Percentiles rank a stretch among this genome's conserved stretches.
Evolutionary conservation across 2,329 filamentous ascomycete genomes (phyloP).

Genomic region (Esteya vermicola): DNA sequence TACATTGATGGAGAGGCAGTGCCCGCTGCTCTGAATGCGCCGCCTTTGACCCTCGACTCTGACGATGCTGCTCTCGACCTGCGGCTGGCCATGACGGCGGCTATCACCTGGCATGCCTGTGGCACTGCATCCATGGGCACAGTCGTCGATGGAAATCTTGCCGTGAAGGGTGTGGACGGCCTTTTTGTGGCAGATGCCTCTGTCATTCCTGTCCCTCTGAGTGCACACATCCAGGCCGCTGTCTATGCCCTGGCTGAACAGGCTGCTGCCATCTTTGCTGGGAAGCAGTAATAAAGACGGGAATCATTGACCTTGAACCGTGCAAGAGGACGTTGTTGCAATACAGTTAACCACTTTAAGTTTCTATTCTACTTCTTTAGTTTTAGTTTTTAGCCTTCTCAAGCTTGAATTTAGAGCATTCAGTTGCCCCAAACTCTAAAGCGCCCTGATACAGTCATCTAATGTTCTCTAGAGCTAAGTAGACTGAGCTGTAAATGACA

Average conservation of each 20-base stretch:
- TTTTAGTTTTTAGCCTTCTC: too few species aligned
- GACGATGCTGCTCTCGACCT: not conserved
- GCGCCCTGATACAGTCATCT: too few species aligned
- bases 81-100: not conserved
- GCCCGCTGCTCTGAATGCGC: not conserved
- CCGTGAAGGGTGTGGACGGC: not conserved
- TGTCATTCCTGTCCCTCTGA: not conserved
- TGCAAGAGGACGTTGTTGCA: too few species aligned
- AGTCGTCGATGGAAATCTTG: not conserved
- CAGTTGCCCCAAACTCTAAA: too few species aligned
- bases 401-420: too few species aligned
- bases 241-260: not conserved
- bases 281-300: too few species aligned
- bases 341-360: too few species aligned
- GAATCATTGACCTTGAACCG: too few species aligned
- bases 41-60: not conserved
- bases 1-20: not conserved
- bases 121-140: not conserved
- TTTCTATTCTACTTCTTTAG: too few species aligned
- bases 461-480: too few species aligned
- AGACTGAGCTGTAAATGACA: too few species aligned
- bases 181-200: not conserved
- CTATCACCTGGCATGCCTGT: not conserved
- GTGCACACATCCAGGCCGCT: not conserved
- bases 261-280: not conserved